Base-by-base conservation (phyloP, 1,139 yeast genomes). In the Sugiyamaella castrensis region DNA sequence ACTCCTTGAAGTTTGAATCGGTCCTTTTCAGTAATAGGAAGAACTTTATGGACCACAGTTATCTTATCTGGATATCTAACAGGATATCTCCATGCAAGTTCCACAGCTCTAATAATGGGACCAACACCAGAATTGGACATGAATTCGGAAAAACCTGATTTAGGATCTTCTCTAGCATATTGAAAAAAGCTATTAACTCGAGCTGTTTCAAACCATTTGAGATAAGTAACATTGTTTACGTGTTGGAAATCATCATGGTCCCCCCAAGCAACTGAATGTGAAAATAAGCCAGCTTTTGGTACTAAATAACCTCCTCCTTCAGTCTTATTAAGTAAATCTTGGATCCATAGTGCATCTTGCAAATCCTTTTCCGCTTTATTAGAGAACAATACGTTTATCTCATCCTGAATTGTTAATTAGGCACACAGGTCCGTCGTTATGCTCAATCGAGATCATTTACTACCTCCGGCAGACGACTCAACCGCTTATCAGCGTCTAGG, bases 201-300 rank as follows among this genome's bases (percentile, higher is more conserved):
- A 0, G 70, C 69, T 2, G 67, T 54, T 47, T 67, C 71, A 50
- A 67, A 67, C 68, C 69, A 67, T 43, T 63, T 65, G 34, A 67
- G 53, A 44, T 67, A 67, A 16, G 52, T 54, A 31, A 65, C 70
- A 47, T 67, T 67, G 51, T 67, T 67, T 34, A 67, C 70, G 41
- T 67, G 71, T 19, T 57, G 51, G 52, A 67, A 66, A 1, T 58
- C 46, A 46, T 67, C 71, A 57, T 59, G 57, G 37, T 63, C 66
- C n/a, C 69, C 68, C 69, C 69, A 65, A 16, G 62, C 59, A 2
- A 65, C 63, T 4, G 53, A 52, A 29, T 57, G 62, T 12, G 54
- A 55, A 30, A 57, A 43, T 19, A 65, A 40, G 4, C 68, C 67
- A 0, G 66, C 67, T 10, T 54, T 48, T 5, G 53, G 44, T 2